Percentiles rank a stretch among this genome's conserved stretches.
phyloP scores from a whole-genome alignment of 306 rosid species.

The Quercus suber region DNA sequence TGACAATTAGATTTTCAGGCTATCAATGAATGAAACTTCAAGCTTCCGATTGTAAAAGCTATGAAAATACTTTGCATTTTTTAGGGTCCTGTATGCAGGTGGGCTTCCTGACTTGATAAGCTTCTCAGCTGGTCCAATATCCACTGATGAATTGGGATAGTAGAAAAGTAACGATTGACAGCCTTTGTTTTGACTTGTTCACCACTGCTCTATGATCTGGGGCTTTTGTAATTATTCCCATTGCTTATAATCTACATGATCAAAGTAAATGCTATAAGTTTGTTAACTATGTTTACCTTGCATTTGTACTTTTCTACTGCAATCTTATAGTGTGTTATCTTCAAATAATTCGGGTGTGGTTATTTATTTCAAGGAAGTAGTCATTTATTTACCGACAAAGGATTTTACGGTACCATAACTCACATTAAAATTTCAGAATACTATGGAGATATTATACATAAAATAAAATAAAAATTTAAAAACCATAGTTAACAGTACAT shows the following conservation, averaged over 20 bases:
- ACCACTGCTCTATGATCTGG: constrained; percentile 49
- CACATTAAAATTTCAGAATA: no score
- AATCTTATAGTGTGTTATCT: no score
- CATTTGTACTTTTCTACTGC: neutral
- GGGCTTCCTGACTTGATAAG: constrained; percentile 24
- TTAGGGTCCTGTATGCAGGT: constrained; percentile 33
- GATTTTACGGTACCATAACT: no score
- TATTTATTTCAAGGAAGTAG: no score
- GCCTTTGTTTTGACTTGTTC: constrained; percentile 32
- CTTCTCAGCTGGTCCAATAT: constrained; percentile 32
- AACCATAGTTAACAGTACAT: no score
- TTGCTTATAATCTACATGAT: constrained; percentile 40
- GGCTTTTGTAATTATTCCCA: constrained; percentile 45
- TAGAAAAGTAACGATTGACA: constrained; percentile 44
- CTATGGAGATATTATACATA: no score
- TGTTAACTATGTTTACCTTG: neutral
- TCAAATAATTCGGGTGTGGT: no score
- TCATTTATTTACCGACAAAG: no score
- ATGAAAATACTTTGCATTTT: constrained; percentile 30
- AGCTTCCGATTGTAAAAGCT: constrained; percentile 35
- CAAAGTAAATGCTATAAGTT: neutral
- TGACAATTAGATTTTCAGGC: constrained; percentile 22
- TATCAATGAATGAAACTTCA: constrained; percentile 39
- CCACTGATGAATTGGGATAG: constrained; percentile 24
- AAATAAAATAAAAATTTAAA: no score